Conservation (phyloP, 2,329 filamentous ascomycete genomes). For the Fusarium fujikuroi region DNA sequence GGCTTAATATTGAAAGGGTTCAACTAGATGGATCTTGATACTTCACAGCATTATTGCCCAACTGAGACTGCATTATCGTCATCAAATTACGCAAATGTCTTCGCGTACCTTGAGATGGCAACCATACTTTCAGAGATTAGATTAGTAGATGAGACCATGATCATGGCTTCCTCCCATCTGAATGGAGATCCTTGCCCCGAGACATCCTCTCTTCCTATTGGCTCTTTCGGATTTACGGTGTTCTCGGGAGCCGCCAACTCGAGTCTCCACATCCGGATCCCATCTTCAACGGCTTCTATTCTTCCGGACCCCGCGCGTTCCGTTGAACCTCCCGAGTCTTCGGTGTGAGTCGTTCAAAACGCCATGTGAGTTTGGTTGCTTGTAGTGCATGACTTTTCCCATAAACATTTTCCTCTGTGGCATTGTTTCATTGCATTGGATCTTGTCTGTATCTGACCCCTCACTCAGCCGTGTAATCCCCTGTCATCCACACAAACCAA, state of each 20-base stretch:
- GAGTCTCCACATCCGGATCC: background rate
- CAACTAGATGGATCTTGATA: background rate
- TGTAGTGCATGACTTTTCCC: background rate
- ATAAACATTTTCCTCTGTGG: constrained; percentile 15
- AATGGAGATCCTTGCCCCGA: background rate
- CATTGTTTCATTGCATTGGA: constrained; percentile 4
- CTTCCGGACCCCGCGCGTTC: constrained; percentile 40
- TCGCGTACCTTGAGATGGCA: background rate
- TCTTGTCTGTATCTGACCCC: constrained; percentile 2
- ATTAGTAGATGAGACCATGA: constrained; percentile 6
- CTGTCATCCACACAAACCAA: background rate
- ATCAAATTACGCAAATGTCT: background rate
- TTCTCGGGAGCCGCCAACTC: constrained; percentile 25
- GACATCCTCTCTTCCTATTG: constrained; percentile 20
- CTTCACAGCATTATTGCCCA: background rate
- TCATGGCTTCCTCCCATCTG: background rate
- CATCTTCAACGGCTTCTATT: background rate
- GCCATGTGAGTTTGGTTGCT: constrained; percentile 13
- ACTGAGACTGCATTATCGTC: background rate
- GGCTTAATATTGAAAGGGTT: background rate
- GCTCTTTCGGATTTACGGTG: constrained; percentile 27
- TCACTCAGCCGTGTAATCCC: background rate
- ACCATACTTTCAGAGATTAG: background rate
- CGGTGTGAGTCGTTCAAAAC: constrained; percentile 8
- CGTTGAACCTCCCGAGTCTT: background rate